Evolutionary conservation across 139 green algal species (phyloP).

Genomic region (Asterochloris sp.): DNA sequence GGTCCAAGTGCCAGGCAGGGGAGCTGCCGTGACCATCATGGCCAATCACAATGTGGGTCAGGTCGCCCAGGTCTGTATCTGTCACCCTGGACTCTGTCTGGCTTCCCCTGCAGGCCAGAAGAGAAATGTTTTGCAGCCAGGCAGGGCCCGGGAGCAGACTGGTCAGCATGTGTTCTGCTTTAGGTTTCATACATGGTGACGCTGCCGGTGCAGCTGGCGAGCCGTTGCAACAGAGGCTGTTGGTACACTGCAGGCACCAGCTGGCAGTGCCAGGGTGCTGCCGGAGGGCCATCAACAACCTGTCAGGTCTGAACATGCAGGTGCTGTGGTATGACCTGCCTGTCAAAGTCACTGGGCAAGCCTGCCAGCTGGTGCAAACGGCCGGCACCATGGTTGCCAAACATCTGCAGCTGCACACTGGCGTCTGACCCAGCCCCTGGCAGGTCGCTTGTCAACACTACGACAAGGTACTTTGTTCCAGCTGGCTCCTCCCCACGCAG

Average conservation of each 20-base stretch:
- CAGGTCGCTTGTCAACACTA: neutral
- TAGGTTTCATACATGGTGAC: neutral
- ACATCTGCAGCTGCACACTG: constrained; percentile 33
- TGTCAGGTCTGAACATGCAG: neutral
- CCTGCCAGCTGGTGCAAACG: constrained; percentile 28
- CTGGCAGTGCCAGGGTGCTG: neutral
- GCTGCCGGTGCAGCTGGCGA: neutral
- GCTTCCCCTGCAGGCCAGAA: constrained; percentile 27
- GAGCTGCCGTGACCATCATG: constrained; percentile 37
- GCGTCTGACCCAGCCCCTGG: neutral
- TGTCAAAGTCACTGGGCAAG: constrained; percentile 24
- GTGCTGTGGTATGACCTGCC: neutral
- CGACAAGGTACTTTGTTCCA: constrained; percentile 40
- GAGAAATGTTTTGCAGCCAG: neutral
- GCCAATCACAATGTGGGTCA: constrained; percentile 25
- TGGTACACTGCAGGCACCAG: neutral
- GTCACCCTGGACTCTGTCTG: constrained; percentile 21
- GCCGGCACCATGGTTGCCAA: constrained; percentile 34
- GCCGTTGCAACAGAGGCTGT: neutral
- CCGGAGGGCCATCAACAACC: neutral
- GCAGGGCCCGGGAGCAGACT: neutral
- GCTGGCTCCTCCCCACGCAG: neutral
- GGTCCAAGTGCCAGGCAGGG: constrained; percentile 3
- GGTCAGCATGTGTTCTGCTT: neutral
- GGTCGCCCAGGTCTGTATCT: constrained; percentile 20